These are phyloP conservation scores for Diplocarpon rosae DNA, from an alignment of 2,329 filamentous ascomycete genomes.

Conservation along the genomic window DNA sequence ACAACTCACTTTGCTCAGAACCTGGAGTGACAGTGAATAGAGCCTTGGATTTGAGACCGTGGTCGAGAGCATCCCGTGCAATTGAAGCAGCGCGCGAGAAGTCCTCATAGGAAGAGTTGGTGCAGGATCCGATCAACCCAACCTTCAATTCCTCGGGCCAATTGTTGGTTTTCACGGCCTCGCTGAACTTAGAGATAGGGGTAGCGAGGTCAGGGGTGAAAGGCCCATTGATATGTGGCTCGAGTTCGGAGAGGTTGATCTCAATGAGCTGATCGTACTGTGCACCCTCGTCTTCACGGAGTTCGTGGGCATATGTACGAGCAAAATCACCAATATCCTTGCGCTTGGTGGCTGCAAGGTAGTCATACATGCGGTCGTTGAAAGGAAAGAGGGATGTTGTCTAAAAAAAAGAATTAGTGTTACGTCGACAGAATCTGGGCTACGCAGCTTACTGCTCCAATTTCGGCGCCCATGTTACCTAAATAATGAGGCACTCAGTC, in stretches of 20 bases:
- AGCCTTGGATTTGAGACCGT: slow-evolving; percentile 88
- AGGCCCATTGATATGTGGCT: slow-evolving; percentile 97
- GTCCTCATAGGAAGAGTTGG: slow-evolving; percentile 77
- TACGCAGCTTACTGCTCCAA: neutral
- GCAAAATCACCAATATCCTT: slow-evolving; percentile 84
- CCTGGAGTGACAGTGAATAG: slow-evolving; percentile 93
- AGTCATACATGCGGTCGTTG: slow-evolving; percentile 97
- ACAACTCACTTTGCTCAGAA: slow-evolving; percentile 77
- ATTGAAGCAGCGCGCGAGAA: slow-evolving; percentile 92
- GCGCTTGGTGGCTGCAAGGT: slow-evolving; percentile 85
- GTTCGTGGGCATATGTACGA: slow-evolving; percentile 71
- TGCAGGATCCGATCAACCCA: slow-evolving; percentile 95
- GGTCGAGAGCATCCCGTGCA: slow-evolving; percentile 78
- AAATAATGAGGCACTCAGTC: neutral
- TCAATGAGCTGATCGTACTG: slow-evolving; percentile 95
- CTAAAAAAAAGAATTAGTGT: slow-evolving; percentile 66
- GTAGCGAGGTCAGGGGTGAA: slow-evolving; percentile 98
- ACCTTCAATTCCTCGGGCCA: slow-evolving; percentile 98
- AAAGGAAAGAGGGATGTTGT: slow-evolving; percentile 96
- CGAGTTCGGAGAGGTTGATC: slow-evolving; percentile 87
- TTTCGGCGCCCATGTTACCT: slow-evolving; percentile 5
- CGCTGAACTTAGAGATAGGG: slow-evolving; percentile 93
- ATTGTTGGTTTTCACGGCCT: slow-evolving; percentile 84
- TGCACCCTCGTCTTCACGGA: slow-evolving; percentile 77
- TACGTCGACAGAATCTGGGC: neutral